Evolutionary conservation across 169 alveolate genomes (phyloP), one percentile per base, ranked within the genome.

Genomic region (Plasmodium inui): DNA sequence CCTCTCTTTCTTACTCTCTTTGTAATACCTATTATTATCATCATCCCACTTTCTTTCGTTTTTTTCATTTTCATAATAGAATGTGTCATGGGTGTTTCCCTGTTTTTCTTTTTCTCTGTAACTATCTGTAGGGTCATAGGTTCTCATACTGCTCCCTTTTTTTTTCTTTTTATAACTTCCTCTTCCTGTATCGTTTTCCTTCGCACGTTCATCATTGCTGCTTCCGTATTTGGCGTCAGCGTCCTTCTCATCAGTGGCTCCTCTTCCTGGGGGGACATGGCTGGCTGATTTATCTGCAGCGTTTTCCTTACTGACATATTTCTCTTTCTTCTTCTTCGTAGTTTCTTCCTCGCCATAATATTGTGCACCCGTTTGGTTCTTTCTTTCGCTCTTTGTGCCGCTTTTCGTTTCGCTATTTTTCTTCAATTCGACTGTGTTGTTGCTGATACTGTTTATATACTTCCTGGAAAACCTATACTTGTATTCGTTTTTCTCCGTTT

Each of bases 11-110:
- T 41, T 39, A 28, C 50, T 37, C 12, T 79, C 57, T 44, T 79
- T 41, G 57, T 79, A 30, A n/a, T 79, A 79, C 32, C 70, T 79
- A 30, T 41, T 76, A 32, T 32, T 44, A 79, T 79, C 84, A 79
- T 79, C 84, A 79, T 79, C 39, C 39, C 57, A 79, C 32, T 8
- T 79, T 9, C 39, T 39, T 37, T 30, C 39, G 55, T 17, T 37
- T 39, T 79, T 41, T 39, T 39, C 84, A 79, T 39, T 39, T 41
- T 79, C 84, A 19, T 79, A 41, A 19, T 41, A 10, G n/a, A 79
- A 79, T 44, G 34, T 22, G 10, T 79, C 84, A 17, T 22, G n/a
- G 12, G 26, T n/a, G n/a, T 14, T 37, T 8, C 44, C 30, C 26
- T 30, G 50, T 28, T 79, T 79, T 41, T 17, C 57, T 8, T 79